phyloP scores from a whole-genome alignment of 192 early-diverging fungal genomes.

The Backusella tuberculispora region DNA sequence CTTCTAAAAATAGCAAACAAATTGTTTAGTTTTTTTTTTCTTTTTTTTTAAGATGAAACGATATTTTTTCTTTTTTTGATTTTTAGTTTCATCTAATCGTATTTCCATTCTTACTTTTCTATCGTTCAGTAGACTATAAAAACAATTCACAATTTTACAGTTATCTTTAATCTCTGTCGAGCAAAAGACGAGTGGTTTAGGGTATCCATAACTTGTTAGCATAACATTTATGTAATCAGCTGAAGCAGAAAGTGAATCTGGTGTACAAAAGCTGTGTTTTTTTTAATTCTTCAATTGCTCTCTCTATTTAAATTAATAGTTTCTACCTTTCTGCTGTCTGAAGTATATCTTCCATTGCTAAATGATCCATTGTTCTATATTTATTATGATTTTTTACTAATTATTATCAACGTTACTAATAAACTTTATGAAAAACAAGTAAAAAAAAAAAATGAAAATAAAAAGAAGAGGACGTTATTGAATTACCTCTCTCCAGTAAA shows the following conservation, averaged over 20 bases:
- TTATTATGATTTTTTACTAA: conserved; percentile 1
- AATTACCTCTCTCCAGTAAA: no score
- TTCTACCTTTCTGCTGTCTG: conserved; percentile 1
- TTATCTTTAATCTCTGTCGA: conserved; percentile 27
- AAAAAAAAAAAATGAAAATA: background rate
- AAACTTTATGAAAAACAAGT: background rate
- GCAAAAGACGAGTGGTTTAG: conserved; percentile 41
- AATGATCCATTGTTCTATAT: background rate
- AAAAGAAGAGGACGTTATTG: no score
- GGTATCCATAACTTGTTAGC: conserved; percentile 42
- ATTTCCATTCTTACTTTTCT: conserved; percentile 30
- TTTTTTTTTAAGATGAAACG: background rate
- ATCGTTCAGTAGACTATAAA: conserved; percentile 34
- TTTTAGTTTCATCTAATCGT: background rate
- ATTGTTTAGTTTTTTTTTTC: background rate
- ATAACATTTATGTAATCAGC: conserved; percentile 44
- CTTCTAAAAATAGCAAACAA: conserved; percentile 3
- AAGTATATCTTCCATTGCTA: background rate
- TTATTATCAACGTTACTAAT: conserved; percentile 15
- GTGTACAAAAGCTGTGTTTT: conserved; percentile 19
- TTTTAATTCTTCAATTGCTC: conserved; percentile 1
- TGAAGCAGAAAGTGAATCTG: conserved; percentile 20
- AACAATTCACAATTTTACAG: conserved; percentile 41
- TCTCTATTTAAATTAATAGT: background rate
- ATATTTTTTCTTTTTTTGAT: no score